Evolutionary conservation across 177 flowering plant species (phyloP), one percentile per base, ranked within the genome.

Genomic region (Vitis hybrid): DNA sequence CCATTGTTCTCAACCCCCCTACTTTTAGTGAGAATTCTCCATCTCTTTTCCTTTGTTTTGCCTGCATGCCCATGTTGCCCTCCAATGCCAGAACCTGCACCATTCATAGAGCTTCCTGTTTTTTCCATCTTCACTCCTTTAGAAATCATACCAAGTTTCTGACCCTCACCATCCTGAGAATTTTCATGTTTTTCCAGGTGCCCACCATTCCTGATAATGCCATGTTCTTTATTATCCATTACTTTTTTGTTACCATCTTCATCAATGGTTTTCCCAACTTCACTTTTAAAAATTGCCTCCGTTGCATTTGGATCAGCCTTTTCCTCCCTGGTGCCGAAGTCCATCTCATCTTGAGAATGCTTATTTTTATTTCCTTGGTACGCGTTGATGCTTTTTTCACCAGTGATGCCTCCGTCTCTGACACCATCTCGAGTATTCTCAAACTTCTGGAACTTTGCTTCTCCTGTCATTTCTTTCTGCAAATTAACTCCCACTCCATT

Each of bases 41-140:
- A 63, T 71, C 73, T 75, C 65, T 73, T 83, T 44, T 73, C 80
- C 67, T 44, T 79, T 1, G 47, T 38, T 59, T 58, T 72, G 33
- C 74, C 60, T 11, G 19, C 17, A 59, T 56, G 18, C 5, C 74
- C 70, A 64, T 59, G 74, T 55, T 65, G 66, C 44, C 76, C 68
- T 55, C 28, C 28, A 24, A 18, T 22, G 20, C n/a, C 24, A 59
- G 24, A 17, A 22, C 20, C 63, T 17, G 24, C 17, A 14, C 22
- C 65, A 50, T 49, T 62, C 28, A 33, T 66, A 65, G 65, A 52
- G 18, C 22, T 51, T 12, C 69, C 64, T 1, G 60, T 4, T 9
- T 24, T 54, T 59, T 75, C 81, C 71, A 74, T 20, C 60, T 73
- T 75, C 65, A 62, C 50, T 31, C 72, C 75, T 60, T 54, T 68